Evolutionary conservation across 1,139 yeast genomes (phyloP).

Genomic region (Blastobotrys buckinghamii): DNA sequence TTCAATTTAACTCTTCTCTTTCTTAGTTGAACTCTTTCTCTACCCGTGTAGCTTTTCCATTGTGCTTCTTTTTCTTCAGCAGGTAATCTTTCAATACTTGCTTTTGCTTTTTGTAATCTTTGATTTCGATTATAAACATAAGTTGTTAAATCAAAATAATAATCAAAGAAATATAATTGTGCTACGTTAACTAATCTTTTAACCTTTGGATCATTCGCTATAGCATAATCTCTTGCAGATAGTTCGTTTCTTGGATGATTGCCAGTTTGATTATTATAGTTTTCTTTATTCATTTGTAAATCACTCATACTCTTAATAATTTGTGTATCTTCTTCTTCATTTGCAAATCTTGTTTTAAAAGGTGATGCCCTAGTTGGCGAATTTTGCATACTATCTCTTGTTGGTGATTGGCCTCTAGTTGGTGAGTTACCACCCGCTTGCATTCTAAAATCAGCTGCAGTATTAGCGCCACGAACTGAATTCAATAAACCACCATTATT

Average conservation of each 20-base stretch:
- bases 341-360: slow-evolving; percentile 14
- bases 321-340: slow-evolving; percentile 21
- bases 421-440: slow-evolving; percentile 14
- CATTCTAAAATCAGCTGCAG: slow-evolving; percentile 16
- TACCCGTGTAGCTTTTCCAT: slow-evolving; percentile 75
- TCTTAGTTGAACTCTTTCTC: slow-evolving; percentile 80
- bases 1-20: slow-evolving; percentile 88
- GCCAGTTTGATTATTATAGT: slow-evolving; percentile 14
- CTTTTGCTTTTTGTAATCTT: slow-evolving; percentile 62
- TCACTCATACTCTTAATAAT: slow-evolving; percentile 23
- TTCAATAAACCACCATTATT: slow-evolving; percentile 15
- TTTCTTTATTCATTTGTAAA: slow-evolving; percentile 20
- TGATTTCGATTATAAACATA: slow-evolving; percentile 84
- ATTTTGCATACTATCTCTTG: background rate
- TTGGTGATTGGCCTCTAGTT: slow-evolving; percentile 4
- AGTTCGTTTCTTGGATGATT: slow-evolving; percentile 13
- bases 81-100: slow-evolving; percentile 46
- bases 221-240: slow-evolving; percentile 36
- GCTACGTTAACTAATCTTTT: slow-evolving; percentile 84
- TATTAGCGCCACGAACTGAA: slow-evolving; percentile 16
- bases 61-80: slow-evolving; percentile 54
- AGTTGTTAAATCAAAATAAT: slow-evolving; percentile 93
- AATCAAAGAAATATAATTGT: slow-evolving; percentile 73
- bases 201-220: slow-evolving; percentile 69
- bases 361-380: slow-evolving; percentile 11